Evolutionary conservation across 2,329 filamentous ascomycete genomes (phyloP).

Genomic region (Phyllosticta ampelicida): DNA sequence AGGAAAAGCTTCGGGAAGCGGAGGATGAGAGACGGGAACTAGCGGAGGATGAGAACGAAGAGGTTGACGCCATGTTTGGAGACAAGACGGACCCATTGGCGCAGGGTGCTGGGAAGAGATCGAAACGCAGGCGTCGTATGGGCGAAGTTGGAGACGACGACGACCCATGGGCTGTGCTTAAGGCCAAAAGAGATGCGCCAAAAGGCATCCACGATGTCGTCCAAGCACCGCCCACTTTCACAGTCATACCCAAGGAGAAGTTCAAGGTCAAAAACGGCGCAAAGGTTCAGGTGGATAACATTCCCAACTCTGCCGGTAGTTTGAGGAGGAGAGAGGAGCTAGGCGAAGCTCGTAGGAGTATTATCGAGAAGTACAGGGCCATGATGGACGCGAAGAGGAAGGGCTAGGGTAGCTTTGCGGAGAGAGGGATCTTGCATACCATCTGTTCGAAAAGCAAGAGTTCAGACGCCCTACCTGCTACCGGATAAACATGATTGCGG

Average conservation of each 20-base stretch:
- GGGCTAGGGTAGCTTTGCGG: background rate
- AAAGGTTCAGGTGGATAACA: constrained; percentile 54
- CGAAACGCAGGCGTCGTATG: constrained; percentile 41
- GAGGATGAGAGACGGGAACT: constrained; percentile 68
- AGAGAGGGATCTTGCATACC: background rate
- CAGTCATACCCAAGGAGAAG: constrained; percentile 50
- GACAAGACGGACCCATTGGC: constrained; percentile 50
- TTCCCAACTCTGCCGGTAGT: constrained; percentile 60
- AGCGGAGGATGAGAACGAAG: constrained; percentile 50
- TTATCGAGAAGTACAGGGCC: constrained; percentile 60
- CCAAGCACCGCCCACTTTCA: constrained; percentile 64
- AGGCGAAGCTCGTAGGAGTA: constrained; percentile 53
- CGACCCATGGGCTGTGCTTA: constrained; percentile 69
- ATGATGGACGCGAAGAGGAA: constrained; percentile 9
- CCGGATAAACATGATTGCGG: background rate
- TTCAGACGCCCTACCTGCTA: background rate
- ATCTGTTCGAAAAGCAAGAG: background rate
- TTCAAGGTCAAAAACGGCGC: constrained; percentile 56
- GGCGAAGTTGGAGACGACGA: constrained; percentile 45
- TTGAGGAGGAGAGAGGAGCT: constrained; percentile 63
- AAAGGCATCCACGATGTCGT: constrained; percentile 48
- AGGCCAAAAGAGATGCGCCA: constrained; percentile 39
- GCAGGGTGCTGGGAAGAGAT: constrained; percentile 40
- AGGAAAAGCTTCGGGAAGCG: constrained; percentile 51
- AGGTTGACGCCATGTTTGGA: constrained; percentile 53